These are phyloP conservation scores for Dendryphion nanum DNA, from an alignment of 2,329 filamentous ascomycete genomes.

Conservation along the genomic window DNA sequence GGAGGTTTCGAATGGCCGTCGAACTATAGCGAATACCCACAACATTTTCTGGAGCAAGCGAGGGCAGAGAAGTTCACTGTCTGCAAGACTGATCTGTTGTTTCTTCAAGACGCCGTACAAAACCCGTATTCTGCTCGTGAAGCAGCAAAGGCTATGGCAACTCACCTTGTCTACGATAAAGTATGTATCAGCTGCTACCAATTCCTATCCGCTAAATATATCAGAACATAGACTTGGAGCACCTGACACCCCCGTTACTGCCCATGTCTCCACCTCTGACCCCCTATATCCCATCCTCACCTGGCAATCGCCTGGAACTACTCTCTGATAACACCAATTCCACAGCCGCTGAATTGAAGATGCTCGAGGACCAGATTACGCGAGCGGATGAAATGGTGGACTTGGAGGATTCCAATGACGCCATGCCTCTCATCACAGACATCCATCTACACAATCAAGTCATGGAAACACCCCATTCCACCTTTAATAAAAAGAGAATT, in stretches of 20 bases:
- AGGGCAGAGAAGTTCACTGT: slow-evolving; percentile 41
- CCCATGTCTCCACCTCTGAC: slow-evolving; percentile 42
- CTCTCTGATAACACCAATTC: slow-evolving; percentile 38
- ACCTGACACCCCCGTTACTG: slow-evolving; percentile 49
- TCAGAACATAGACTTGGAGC: slow-evolving; percentile 27
- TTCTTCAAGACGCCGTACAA: slow-evolving; percentile 36
- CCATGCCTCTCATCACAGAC: slow-evolving; percentile 25
- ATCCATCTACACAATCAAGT: too few species aligned
- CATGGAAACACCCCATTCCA: slow-evolving; percentile 9
- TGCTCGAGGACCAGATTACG: slow-evolving; percentile 34
- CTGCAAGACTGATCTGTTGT: slow-evolving; percentile 31
- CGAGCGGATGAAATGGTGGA: slow-evolving; percentile 28
- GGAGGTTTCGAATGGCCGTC: slow-evolving; percentile 44
- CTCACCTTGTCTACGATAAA: slow-evolving; percentile 14
- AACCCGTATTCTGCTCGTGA: slow-evolving; percentile 20
- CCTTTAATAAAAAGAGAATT: slow-evolving; percentile 29
- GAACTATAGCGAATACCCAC: slow-evolving; percentile 29
- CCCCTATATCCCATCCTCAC: slow-evolving; percentile 42
- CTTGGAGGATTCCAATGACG: slow-evolving; percentile 26
- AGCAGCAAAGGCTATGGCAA: slow-evolving; percentile 17
- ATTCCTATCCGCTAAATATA: slow-evolving; percentile 12
- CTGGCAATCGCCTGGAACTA: slow-evolving; percentile 36
- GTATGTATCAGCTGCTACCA: slow-evolving; percentile 17
- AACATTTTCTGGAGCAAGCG: slow-evolving; percentile 17
- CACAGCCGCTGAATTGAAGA: slow-evolving; percentile 28